Conservation (phyloP, 768 basidiomycete species). For the Russula abietina region DNA sequence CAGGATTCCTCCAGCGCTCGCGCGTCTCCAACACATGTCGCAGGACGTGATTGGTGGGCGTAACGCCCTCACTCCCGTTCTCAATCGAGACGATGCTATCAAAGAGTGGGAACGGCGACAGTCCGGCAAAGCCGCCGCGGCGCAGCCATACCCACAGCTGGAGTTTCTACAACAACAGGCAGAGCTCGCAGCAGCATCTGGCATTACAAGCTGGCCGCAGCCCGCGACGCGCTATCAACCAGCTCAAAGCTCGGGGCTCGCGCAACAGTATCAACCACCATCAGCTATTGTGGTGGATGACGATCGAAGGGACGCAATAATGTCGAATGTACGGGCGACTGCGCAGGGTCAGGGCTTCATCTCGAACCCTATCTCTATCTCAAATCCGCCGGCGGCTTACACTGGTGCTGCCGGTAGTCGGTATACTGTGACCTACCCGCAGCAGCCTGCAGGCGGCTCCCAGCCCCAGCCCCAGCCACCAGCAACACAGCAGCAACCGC, state of each 20-base stretch:
- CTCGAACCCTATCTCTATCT: slow-evolving; percentile 55
- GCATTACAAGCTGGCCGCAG: slow-evolving; percentile 50
- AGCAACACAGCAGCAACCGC: slow-evolving; percentile 8
- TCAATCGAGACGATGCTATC: slow-evolving; percentile 92
- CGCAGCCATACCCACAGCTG: slow-evolving; percentile 81
- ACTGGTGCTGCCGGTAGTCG: slow-evolving; percentile 51
- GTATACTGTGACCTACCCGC: slow-evolving; percentile 50
- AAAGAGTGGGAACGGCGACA: slow-evolving; percentile 94
- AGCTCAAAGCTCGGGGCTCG: slow-evolving; percentile 57
- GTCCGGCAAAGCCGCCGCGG: slow-evolving; percentile 60
- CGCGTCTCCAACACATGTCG: slow-evolving; percentile 83
- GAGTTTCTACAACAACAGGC: slow-evolving; percentile 93
- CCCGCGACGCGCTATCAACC: slow-evolving; percentile 42
- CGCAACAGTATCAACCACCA: slow-evolving; percentile 59
- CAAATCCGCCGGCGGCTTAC: slow-evolving; percentile 75
- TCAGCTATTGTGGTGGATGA: slow-evolving; percentile 63
- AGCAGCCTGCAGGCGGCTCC: slow-evolving; percentile 8
- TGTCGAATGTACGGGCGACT: slow-evolving; percentile 69
- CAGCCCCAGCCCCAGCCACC: slow-evolving; percentile 28
- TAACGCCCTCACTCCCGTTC: slow-evolving; percentile 85
- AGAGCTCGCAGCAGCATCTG: slow-evolving; percentile 64
- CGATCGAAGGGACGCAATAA: slow-evolving; percentile 68
- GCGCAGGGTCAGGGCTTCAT: slow-evolving; percentile 36
- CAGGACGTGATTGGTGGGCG: slow-evolving; percentile 71
- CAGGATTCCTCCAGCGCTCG: slow-evolving; percentile 88